Base-by-base conservation (phyloP, 23 red algal species). In the Agarophyton chilense region DNA sequence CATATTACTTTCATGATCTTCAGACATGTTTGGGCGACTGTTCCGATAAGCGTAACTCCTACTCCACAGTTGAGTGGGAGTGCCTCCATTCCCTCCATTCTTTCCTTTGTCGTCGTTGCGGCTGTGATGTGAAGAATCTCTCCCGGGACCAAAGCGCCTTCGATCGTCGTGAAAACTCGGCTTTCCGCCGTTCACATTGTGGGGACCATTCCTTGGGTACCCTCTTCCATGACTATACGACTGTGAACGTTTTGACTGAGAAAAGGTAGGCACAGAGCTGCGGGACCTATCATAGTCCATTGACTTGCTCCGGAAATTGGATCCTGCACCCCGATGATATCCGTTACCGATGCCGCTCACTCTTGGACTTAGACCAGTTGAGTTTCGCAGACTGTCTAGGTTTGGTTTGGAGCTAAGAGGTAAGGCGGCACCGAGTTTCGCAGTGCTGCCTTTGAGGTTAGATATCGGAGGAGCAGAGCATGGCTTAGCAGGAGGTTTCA, bases 231-330 rank as follows among this genome's bases (percentile, higher is more conserved):
- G 68, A 25, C 68, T 74, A 26, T 17, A 74, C 12, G 68, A 74
- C 45, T 74, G 68, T 47, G 68, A 74, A 21, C 68, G 38, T 49
- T 74, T 74, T 43, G 68, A 74, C 68, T 74, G 68, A 10, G 68
- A 74, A 47, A 74, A 74, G 4, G 68, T 46, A 1, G 68, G 68
- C 0, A 49, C 25, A 25, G 68, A 47, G 21, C 39, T 58, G 38
- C 82, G 65, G 35, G 40, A 32, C 29, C 65, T 70, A 3, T 53
- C 35, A 40, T 86, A 52, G 28, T 86, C 82, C 31, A 86, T 71
- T 26, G 82, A 47, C 82, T 72, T 86, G 65, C 64, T 86, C 10
- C 42, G 64, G 64, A 86, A 86, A 22, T 64, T 72, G 1, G 44
- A 64, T 8, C 61, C 47, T 13, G 82, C 26, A 13, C 82, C 82